These are phyloP conservation scores for Boeremia lycopersici DNA, from an alignment of 2,329 filamentous ascomycete species.

Conservation along the genomic window DNA sequence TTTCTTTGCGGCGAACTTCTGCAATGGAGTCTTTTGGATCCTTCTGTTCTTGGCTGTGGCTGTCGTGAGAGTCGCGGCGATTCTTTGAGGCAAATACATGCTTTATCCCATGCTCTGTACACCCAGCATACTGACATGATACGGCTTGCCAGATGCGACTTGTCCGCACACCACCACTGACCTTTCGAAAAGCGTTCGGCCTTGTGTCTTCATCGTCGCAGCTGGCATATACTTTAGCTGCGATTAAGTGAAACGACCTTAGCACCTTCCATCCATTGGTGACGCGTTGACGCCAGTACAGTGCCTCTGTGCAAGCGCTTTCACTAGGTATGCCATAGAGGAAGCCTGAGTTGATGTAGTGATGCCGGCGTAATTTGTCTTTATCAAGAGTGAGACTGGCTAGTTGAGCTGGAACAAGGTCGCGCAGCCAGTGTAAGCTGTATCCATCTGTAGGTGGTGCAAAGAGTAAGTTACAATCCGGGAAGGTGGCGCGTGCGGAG, in stretches of 20 bases:
- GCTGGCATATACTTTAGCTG: conserved; percentile 14
- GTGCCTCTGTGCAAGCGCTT: conserved; percentile 10
- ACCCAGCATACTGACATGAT: conserved; percentile 22
- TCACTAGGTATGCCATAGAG: conserved; percentile 27
- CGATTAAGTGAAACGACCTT: conserved; percentile 20
- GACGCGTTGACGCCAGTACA: conserved; percentile 19
- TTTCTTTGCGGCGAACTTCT: conserved; percentile 14
- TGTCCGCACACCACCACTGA: conserved; percentile 18
- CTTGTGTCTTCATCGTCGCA: conserved; percentile 3
- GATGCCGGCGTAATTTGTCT: conserved; percentile 24
- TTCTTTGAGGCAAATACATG: conserved; percentile 12
- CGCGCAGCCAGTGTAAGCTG: conserved; percentile 19
- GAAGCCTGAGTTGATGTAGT: conserved; percentile 23
- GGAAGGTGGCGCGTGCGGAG: conserved; percentile 21
- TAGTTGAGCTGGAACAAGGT: conserved; percentile 22
- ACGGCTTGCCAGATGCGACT: conserved; percentile 24
- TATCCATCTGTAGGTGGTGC: conserved; percentile 6
- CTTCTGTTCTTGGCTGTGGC: background rate
- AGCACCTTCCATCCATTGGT: conserved; percentile 25
- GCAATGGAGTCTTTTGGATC: background rate
- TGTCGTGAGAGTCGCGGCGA: conserved; percentile 6
- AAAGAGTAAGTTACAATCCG: conserved; percentile 11
- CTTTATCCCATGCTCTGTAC: conserved; percentile 23
- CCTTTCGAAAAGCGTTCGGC: conserved; percentile 16
- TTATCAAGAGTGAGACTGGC: conserved; percentile 23